Evolutionary conservation across 768 basidiomycete genomes (phyloP).

Genomic region (Rhizopogon sp.): DNA sequence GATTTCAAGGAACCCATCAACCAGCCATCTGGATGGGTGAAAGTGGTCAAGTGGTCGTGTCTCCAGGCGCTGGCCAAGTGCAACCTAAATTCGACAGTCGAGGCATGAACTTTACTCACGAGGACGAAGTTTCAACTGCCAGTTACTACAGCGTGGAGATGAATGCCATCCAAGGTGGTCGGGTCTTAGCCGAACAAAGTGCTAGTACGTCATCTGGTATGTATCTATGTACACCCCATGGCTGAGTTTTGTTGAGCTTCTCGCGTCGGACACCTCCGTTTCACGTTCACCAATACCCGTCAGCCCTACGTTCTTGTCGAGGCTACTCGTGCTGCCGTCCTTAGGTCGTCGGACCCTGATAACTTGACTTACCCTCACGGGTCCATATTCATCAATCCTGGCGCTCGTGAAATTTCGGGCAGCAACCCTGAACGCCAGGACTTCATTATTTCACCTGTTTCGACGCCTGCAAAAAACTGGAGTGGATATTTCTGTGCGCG

Average conservation of each 20-base stretch:
- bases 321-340: constrained; percentile 56
- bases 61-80: constrained; percentile 50
- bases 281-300: constrained; percentile 48
- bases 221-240: not conserved
- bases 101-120: constrained; percentile 47
- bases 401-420: constrained; percentile 50
- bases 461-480: constrained; percentile 33
- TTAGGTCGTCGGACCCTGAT: constrained; percentile 44
- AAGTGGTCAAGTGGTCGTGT: constrained; percentile 56
- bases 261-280: constrained; percentile 68
- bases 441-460: constrained; percentile 57
- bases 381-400: constrained; percentile 38
- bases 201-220: constrained; percentile 42
- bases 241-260: constrained; percentile 43
- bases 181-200: constrained; percentile 52
- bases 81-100: constrained; percentile 53
- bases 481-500: constrained; percentile 53
- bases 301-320: constrained; percentile 62
- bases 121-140: constrained; percentile 48
- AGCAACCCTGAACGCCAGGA: constrained; percentile 68
- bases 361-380: constrained; percentile 54
- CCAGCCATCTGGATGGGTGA: constrained; percentile 92
- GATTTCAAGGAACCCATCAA: constrained; percentile 77
- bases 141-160: constrained; percentile 56
- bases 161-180: constrained; percentile 46